Percentiles rank a stretch among this genome's conserved stretches.
Evolutionary conservation across 208 protist species (phyloP).

Genomic region (Balamuthia mandrillaris): DNA sequence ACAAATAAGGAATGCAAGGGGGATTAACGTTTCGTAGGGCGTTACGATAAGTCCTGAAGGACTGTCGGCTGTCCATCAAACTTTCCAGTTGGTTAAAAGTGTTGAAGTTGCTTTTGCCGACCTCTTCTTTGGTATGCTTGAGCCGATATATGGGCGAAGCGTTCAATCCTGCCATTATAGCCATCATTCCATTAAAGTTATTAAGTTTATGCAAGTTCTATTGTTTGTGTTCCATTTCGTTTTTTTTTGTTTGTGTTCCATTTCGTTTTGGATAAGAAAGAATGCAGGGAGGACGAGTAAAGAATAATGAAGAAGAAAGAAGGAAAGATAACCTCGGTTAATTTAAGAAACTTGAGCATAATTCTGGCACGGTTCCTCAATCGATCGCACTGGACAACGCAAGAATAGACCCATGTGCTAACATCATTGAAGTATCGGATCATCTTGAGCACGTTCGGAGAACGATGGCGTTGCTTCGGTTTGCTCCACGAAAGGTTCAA

Average conservation of each 20-base stretch:
- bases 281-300: neutral
- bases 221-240: neutral
- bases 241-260: neutral
- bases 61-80: neutral
- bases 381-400: neutral
- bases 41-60: constrained; percentile 1
- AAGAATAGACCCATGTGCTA: neutral
- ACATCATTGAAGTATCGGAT: neutral
- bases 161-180: constrained; percentile 33
- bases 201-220: constrained; percentile 31
- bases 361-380: neutral
- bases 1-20: constrained; percentile 51
- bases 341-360: neutral
- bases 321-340: neutral
- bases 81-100: constrained; percentile 37
- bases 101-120: constrained; percentile 1
- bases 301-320: neutral
- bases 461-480: neutral
- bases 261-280: neutral
- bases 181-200: constrained; percentile 53
- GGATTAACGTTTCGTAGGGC: neutral
- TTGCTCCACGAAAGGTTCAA: neutral
- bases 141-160: constrained; percentile 37
- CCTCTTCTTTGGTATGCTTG: constrained; percentile 30
- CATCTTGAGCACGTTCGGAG: constrained; percentile 6